Evolutionary conservation across 1,284 basidiomycete species (phyloP).

Genomic region (Ceratobasidium sp.): DNA sequence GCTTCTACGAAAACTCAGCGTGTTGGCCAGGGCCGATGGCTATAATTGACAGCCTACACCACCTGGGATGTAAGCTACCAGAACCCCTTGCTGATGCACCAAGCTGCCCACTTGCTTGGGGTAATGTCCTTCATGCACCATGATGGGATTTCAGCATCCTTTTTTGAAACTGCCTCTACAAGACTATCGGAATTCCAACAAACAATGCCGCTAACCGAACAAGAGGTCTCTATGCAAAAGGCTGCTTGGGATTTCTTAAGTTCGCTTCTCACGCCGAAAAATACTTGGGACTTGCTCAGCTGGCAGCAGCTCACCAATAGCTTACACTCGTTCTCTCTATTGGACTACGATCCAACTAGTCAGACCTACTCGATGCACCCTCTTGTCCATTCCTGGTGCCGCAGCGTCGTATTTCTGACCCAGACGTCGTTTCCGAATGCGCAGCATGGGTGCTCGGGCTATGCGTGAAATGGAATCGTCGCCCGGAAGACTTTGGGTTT

Average conservation of each 20-base stretch:
- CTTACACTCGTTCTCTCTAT: background rate
- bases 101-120: background rate
- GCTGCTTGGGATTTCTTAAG: background rate
- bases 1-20: too few species aligned
- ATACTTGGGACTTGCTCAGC: background rate
- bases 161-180: background rate
- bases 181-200: background rate
- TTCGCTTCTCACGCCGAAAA: background rate
- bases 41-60: background rate
- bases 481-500: background rate
- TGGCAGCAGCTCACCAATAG: background rate
- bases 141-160: background rate
- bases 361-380: background rate
- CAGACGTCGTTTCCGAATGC: background rate
- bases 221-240: background rate
- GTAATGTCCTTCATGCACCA: background rate
- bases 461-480: background rate
- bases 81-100: background rate
- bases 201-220: background rate
- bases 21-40: background rate
- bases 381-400: conserved; percentile 1
- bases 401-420: background rate
- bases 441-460: background rate
- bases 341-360: background rate
- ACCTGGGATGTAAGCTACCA: background rate